Evolutionary conservation across 139 green algal genomes (phyloP).

Genomic region (Coelastrella sp.): DNA sequence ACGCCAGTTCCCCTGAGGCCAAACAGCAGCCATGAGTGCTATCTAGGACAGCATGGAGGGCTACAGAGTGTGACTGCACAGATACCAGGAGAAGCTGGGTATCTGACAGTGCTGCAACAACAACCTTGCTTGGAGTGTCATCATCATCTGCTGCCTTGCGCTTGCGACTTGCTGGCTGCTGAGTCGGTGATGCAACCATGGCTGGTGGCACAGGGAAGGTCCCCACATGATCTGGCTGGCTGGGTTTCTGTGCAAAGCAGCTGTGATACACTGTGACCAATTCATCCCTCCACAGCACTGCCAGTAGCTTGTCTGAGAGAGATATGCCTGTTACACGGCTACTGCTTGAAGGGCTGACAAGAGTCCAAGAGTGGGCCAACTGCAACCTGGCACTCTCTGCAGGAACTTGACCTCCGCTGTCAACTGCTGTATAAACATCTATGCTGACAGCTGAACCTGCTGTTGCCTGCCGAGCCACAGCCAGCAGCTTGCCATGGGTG

Average conservation of each 20-base stretch:
- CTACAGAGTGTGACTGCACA: background rate
- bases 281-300: conserved; percentile 12
- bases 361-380: background rate
- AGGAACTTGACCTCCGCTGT: background rate
- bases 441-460: background rate
- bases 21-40: conserved; percentile 34
- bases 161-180: conserved; percentile 7
- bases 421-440: conserved; percentile 8
- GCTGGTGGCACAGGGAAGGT: background rate
- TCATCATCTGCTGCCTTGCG: background rate
- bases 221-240: background rate
- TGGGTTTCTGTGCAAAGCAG: background rate
- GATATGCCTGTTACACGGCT: background rate
- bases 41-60: conserved; percentile 7
- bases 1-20: background rate
- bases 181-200: background rate
- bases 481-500: conserved; percentile 3
- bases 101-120: background rate
- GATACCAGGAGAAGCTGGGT: conserved; percentile 37
- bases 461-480: background rate
- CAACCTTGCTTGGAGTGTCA: background rate
- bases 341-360: background rate
- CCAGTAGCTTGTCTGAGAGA: background rate
- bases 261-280: conserved; percentile 14
- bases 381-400: background rate